Evolutionary conservation across 306 rosid species (phyloP).

Genomic region (Spatholobus suberectus): DNA sequence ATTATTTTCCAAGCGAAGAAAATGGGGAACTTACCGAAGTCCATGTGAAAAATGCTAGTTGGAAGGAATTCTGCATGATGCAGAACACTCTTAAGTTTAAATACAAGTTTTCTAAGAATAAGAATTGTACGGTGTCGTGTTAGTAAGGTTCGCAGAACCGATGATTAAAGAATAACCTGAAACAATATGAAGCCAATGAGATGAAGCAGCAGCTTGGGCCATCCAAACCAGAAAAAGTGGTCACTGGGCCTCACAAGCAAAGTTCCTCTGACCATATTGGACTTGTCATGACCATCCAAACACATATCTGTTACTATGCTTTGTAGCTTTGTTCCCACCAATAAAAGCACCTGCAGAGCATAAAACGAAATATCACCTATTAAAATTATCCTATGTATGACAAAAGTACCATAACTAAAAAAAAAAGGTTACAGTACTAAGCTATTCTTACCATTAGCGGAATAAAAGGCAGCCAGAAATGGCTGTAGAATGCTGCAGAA

Average conservation of each 20-base stretch:
- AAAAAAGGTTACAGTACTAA: background rate
- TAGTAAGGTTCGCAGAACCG: background rate
- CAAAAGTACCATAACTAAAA: background rate
- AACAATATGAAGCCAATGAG: constrained; percentile 57
- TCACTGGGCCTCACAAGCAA: constrained; percentile 64
- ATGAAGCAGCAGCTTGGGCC: constrained; percentile 61
- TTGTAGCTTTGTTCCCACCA: constrained; percentile 74
- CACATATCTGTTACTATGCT: constrained; percentile 63
- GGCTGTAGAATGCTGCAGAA: constrained; percentile 53
- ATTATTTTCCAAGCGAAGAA: background rate
- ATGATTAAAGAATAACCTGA: constrained; percentile 48
- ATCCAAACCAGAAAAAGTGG: constrained; percentile 61
- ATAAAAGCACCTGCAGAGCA: constrained; percentile 52
- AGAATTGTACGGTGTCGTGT: background rate
- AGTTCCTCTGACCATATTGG: constrained; percentile 62
- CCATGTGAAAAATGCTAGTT: constrained; percentile 68
- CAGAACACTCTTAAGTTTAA: background rate
- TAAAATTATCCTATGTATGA: background rate
- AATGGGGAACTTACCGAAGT: constrained; percentile 57
- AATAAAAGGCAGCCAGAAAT: constrained; percentile 64
- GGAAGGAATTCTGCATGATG: constrained; percentile 67
- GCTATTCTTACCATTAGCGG: constrained; percentile 60
- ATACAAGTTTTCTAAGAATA: background rate
- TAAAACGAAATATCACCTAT: background rate
- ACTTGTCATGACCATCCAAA: constrained; percentile 59